phyloP scores from a whole-genome alignment of 169 alveolate species.

The Plasmodium vivax region DNA sequence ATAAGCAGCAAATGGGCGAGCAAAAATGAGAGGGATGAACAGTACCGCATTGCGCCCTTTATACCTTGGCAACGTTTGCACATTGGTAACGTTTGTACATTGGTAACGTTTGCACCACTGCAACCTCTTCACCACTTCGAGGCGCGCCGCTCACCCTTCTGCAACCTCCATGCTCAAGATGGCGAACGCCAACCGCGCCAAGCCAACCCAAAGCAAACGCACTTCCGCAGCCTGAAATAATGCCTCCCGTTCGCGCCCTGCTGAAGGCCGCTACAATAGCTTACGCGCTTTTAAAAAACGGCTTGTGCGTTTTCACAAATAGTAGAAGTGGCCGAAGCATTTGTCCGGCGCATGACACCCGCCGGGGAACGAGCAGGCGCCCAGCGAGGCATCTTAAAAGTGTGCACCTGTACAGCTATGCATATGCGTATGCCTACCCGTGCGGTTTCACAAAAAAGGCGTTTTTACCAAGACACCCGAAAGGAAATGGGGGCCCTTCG shows the following conservation, averaged over 20 bases:
- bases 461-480: neutral
- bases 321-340: neutral
- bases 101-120: neutral
- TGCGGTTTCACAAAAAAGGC: neutral
- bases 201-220: neutral
- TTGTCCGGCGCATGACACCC: neutral
- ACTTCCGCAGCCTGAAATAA: slow-evolving; percentile 15
- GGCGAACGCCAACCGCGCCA: neutral
- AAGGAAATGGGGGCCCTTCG: neutral
- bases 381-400: neutral
- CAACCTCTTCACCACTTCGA: neutral
- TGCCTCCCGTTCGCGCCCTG: slow-evolving; percentile 8
- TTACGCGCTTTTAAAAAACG: slow-evolving; percentile 12
- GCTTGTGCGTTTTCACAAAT: slow-evolving; percentile 17
- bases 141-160: neutral
- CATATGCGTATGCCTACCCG: neutral
- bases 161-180: neutral
- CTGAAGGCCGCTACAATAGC: neutral
- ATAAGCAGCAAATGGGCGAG: neutral
- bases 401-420: neutral
- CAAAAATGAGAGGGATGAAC: neutral
- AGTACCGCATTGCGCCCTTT: neutral
- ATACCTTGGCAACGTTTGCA: neutral
- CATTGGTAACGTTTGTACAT: neutral
- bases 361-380: neutral